Base-by-base conservation (phyloP, 2,329 filamentous ascomycete genomes). In the Aspergillus melleus region DNA sequence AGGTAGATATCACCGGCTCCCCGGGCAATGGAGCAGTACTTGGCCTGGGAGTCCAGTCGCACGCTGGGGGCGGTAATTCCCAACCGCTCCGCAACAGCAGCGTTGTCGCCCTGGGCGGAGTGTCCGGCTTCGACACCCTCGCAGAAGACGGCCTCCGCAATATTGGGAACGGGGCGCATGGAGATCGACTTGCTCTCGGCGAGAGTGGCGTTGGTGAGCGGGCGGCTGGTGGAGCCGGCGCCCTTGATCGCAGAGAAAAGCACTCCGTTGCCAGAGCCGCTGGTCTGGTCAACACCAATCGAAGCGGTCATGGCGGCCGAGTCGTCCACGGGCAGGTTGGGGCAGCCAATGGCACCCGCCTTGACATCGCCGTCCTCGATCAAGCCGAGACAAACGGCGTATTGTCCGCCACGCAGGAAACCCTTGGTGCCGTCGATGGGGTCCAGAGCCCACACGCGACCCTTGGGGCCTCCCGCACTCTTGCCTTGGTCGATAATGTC, bases 361-460 rank as follows among this genome's bases (percentile, higher is more conserved):
- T 93, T 92, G 70, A 98, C 92, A 68, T 96, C 87, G 55, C 94
- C 95, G 71, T 98, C 92, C 29, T 96, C 90, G 80, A 99, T 89
- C 69, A 99, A 83, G 39, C 86, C 95, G 5, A 99, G 85, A 74
- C 94, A 97, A 56, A 99, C 92, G 57, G 95, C 96, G 74, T 99
- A 99, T 80, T 99, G 95, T 44, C 93, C 96, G 55, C 95, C 95
- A 63, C 96, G 87, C 61, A 99, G 82, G 81, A 99, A 99, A 30
- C 95, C 96, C 80, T 97, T 96, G 56, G 95, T 99, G 66, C 95
- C 95, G 77, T 99, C 95, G 64, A 99, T 97, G 61, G 95, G 95
- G 77, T 99, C 95, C 59, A 99, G 88, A 46, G 94, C 91, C 95
- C 95, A 99, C 76, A 98, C 91, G 66, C 95, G 76, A 20, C 77